phyloP scores from a whole-genome alignment of 345 rosid genomes.

The Pugionium cornutum region DNA sequence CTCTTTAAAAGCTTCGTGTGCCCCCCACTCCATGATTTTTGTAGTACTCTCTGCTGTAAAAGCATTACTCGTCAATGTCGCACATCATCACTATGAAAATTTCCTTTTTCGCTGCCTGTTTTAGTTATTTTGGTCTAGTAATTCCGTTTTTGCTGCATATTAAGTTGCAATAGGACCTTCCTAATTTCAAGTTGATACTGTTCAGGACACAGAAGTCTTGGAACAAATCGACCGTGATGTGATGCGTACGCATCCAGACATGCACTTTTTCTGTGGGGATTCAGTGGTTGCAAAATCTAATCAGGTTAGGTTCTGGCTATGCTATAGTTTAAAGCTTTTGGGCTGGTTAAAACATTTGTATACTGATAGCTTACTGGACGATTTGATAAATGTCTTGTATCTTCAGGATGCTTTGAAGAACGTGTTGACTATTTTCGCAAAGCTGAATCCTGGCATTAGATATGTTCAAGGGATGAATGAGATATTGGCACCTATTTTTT shows the following conservation, averaged over 20 bases:
- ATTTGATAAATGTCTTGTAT: slow-evolving; percentile 19
- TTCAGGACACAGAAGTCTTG: slow-evolving; percentile 79
- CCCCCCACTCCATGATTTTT: slow-evolving; percentile 8
- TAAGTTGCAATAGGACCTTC: slow-evolving; percentile 16
- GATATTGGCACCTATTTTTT: slow-evolving; percentile 84
- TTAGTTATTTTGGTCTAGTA: neutral
- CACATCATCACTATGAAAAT: slow-evolving; percentile 2
- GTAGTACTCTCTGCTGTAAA: slow-evolving; percentile 1
- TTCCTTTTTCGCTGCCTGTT: slow-evolving; percentile 5
- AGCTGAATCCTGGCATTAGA: slow-evolving; percentile 97
- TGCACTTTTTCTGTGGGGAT: slow-evolving; percentile 92
- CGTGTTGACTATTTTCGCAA: slow-evolving; percentile 82
- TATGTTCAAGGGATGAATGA: slow-evolving; percentile 99
- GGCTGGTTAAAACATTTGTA: slow-evolving; percentile 16
- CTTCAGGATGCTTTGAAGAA: slow-evolving; percentile 85
- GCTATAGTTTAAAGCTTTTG: neutral
- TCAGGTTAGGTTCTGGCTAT: slow-evolving; percentile 55
- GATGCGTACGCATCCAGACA: slow-evolving; percentile 92
- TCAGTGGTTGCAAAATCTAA: slow-evolving; percentile 70
- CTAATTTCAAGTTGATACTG: slow-evolving; percentile 30
- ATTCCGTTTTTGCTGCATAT: neutral
- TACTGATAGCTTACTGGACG: neutral
- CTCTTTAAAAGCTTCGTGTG: neutral
- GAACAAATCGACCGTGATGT: slow-evolving; percentile 98
- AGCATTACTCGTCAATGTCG: slow-evolving; percentile 1